phyloP scores from a whole-genome alignment of 202 grass and related monocot genomes.

The Zoysia matrella region DNA sequence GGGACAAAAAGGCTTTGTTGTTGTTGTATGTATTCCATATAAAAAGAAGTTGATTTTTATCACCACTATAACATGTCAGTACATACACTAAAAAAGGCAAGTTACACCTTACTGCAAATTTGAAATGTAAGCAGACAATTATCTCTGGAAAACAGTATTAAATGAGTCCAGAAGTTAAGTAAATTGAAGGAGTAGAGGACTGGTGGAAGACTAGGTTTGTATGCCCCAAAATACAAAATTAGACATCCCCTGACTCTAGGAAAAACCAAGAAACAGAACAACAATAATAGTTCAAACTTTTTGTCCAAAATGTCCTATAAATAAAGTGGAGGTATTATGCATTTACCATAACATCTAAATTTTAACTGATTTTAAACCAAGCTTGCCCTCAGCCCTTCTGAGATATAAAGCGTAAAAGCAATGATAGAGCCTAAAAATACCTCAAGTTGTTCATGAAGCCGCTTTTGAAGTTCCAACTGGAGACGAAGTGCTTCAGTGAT shows the following conservation, averaged over 20 bases:
- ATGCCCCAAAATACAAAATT: no score
- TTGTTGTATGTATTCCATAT: no score
- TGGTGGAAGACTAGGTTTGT: no score
- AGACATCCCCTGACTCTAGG: no score
- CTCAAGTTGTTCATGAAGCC: slow-evolving; percentile 98
- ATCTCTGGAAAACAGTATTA: not conserved
- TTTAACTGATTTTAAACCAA: not conserved
- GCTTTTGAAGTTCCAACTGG: slow-evolving; percentile 97
- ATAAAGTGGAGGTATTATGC: not conserved
- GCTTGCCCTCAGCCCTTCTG: not conserved
- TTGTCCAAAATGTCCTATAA: no score
- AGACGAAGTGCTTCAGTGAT: slow-evolving; percentile 89
- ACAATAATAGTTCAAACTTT: no score
- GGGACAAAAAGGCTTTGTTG: no score
- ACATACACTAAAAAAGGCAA: not conserved
- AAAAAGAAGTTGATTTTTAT: not conserved
- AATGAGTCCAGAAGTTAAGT: no score
- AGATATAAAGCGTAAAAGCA: slow-evolving; percentile 8
- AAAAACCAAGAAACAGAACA: no score
- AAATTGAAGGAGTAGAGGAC: no score
- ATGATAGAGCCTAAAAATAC: slow-evolving; percentile 45
- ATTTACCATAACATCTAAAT: slow-evolving; percentile 1
- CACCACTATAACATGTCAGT: not conserved
- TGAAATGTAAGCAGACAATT: no score
- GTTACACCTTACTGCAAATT: not conserved